Percentiles rank a stretch among this genome's conserved stretches.
Evolutionary conservation across 1,284 basidiomycete genomes (phyloP).

Genomic region (Irpex sp.): DNA sequence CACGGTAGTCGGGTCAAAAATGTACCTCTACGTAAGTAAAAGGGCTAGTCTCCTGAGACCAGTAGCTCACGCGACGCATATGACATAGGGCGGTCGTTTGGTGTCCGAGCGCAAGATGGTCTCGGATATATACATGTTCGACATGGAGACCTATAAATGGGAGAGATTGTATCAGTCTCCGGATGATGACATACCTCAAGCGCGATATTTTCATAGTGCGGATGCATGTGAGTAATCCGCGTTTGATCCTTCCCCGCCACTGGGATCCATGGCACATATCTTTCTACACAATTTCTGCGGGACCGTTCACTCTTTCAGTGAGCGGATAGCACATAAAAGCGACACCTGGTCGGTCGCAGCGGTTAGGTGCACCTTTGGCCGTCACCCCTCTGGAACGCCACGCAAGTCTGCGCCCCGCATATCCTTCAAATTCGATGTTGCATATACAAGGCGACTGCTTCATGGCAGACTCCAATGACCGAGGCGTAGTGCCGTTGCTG

Average conservation of each 20-base stretch:
- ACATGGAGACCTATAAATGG: constrained; percentile 79
- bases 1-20: constrained; percentile 77
- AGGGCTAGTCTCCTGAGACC: background rate
- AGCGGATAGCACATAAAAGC: no score
- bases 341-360: no score
- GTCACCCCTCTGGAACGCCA: no score
- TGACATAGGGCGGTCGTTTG: constrained; percentile 72
- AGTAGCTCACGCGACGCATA: constrained; percentile 12
- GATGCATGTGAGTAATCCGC: constrained; percentile 67
- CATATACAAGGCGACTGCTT: no score
- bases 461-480: no score
- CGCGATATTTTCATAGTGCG: constrained; percentile 89
- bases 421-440: no score
- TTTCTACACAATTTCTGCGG: background rate
- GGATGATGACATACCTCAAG: constrained; percentile 67
- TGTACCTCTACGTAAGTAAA: constrained; percentile 78
- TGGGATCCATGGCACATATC: background rate
- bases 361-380: no score
- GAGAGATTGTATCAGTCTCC: constrained; percentile 59
- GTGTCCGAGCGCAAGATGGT: constrained; percentile 87
- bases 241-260: background rate
- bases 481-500: no score
- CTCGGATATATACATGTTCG: constrained; percentile 83
- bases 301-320: no score
- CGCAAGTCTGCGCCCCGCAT: no score